These are phyloP conservation scores for Nitzschia inconspicua DNA, from an alignment of 108 stramenopile species.

Conservation along the genomic window DNA sequence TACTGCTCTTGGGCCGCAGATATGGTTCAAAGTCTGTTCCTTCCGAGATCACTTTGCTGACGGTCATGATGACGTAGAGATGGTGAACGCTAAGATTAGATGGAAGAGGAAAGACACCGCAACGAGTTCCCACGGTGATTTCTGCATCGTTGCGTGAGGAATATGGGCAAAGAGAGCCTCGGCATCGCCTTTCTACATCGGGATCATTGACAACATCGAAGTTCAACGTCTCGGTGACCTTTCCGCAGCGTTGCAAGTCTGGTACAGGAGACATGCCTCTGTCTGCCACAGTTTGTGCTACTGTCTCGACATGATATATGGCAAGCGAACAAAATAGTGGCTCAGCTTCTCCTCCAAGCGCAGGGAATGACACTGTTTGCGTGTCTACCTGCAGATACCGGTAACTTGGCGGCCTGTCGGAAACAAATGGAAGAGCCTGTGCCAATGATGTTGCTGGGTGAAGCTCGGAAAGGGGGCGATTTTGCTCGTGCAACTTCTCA, in stretches of 20 bases:
- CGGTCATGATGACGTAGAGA: conserved; percentile 77
- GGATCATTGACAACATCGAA: conserved; percentile 82
- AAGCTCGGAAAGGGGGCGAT: conserved; percentile 55
- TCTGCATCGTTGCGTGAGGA: conserved; percentile 1
- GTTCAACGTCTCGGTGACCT: conserved; percentile 72
- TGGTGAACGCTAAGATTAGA: conserved; percentile 68
- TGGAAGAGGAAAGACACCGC: conserved; percentile 83
- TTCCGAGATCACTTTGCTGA: conserved; percentile 74
- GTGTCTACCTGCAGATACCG: conserved; percentile 86
- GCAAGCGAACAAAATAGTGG: conserved; percentile 84
- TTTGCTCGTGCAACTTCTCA: conserved; percentile 56
- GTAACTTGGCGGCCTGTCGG: conserved; percentile 76
- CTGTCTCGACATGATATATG: conserved; percentile 82
- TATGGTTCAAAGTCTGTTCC: conserved; percentile 56
- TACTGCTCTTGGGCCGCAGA: conserved; percentile 7
- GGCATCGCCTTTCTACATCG: conserved; percentile 56
- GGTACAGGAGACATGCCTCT: conserved; percentile 41
- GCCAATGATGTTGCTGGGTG: conserved; percentile 76
- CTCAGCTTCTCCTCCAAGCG: conserved; percentile 79
- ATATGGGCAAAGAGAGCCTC: conserved; percentile 66
- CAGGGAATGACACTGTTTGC: conserved; percentile 81
- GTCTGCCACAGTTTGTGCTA: conserved; percentile 20
- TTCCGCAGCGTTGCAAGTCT: conserved; percentile 65
- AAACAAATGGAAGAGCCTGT: conserved; percentile 70
- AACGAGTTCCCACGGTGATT: conserved; percentile 37